These are phyloP conservation scores for Firmiana major DNA, from an alignment of 345 rosid genomes.

Conservation along the genomic window DNA sequence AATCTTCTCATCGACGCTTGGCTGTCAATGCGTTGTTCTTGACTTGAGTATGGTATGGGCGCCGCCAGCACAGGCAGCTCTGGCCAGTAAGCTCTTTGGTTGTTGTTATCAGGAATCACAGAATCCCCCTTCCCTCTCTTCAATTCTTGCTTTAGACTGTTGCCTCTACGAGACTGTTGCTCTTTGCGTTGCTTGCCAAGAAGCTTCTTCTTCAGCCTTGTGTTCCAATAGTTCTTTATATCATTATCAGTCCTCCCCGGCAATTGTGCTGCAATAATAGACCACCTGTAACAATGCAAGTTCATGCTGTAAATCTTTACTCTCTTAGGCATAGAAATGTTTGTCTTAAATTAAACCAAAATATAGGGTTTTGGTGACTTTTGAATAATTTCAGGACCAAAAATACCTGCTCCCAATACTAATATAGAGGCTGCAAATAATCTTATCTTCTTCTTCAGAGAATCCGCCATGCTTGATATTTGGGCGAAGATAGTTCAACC, in stretches of 20 bases:
- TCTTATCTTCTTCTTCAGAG: slow-evolving; percentile 56
- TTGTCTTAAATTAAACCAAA: not conserved
- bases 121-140: slow-evolving; percentile 27
- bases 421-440: slow-evolving; percentile 47
- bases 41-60: slow-evolving; percentile 33
- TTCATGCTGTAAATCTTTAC: not conserved
- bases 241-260: slow-evolving; percentile 66
- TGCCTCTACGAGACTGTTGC: slow-evolving; percentile 30
- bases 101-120: slow-evolving; percentile 14
- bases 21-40: slow-evolving; percentile 34
- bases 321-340: not conserved
- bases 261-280: slow-evolving; percentile 54
- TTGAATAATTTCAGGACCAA: not conserved
- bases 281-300: slow-evolving; percentile 36
- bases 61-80: slow-evolving; percentile 35
- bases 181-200: slow-evolving; percentile 36
- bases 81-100: slow-evolving; percentile 40
- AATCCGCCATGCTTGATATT: slow-evolving; percentile 60
- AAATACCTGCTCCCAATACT: slow-evolving; percentile 61
- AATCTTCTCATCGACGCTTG: slow-evolving; percentile 48
- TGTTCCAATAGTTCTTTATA: slow-evolving; percentile 64
- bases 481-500: slow-evolving; percentile 65
- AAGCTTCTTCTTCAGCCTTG: slow-evolving; percentile 56
- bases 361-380: not conserved
- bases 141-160: slow-evolving; percentile 28